Base-by-base conservation (phyloP, 441 rosid species). In the Populus tomentosa region DNA sequence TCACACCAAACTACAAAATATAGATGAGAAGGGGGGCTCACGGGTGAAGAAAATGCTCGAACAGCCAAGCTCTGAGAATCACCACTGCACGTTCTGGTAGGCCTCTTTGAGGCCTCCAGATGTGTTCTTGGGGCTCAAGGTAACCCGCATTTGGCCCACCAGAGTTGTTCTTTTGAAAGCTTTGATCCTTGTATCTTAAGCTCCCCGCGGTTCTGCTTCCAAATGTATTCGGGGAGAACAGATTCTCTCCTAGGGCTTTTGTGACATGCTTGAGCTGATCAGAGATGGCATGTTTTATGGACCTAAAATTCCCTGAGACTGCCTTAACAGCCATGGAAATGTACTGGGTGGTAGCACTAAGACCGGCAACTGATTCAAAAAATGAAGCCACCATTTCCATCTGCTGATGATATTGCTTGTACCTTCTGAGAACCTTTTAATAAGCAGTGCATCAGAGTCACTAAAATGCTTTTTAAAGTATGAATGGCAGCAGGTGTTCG, bases 41-140 rank as follows among this genome's bases (percentile, higher is more conserved):
- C 91, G 91, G 91, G 69, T 89, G 93, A 72, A 89, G 93, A 80
- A 89, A 87, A 83, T 87, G 91, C 33, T 89, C 91, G 24, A 88
- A 89, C 53, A 89, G 80, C 92, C 92, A 91, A 53, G 91, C 89
- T 76, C 89, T 82, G 10, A 89, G 91, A 77, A 90, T 77, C 0
- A 90, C 86, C 14, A 90, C 90, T 0, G 94, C 76, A n/a, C 87
- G 90, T 79, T 90, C 96, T 3, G 94, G 91, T 35, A 90, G 89
- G 32, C 92, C 92, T 77, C 96, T 76, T 70, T 90, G 92, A 72
- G 91, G 92, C 78, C 92, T 82, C 91, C 91, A 90, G 72, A 83
- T 78, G 24, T 87, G 85, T 53, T 85, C 88, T 50, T 88, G 88
- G 76, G 88, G 84, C 76, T 85, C 90, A 71, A 75, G 86, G 78